These are phyloP conservation scores for Blattamonas nauphoetae DNA, from an alignment of 78 protist genomes.

Conservation along the genomic window DNA sequence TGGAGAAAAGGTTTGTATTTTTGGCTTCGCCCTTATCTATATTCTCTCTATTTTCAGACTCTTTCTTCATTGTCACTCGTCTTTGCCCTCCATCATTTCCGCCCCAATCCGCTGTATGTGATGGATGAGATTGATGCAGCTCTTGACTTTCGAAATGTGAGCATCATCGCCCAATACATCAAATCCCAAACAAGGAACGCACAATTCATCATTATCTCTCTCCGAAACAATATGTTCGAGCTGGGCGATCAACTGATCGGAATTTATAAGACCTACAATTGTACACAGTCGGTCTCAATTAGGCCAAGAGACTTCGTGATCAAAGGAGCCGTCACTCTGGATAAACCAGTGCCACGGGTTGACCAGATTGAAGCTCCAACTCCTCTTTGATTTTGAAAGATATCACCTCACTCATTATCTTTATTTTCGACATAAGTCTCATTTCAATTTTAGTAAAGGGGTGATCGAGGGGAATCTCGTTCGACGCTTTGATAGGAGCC, in stretches of 20 bases:
- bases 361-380: not conserved
- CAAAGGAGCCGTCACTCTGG: not conserved
- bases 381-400: not conserved
- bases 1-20: conserved; percentile 30
- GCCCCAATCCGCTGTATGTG: conserved; percentile 98
- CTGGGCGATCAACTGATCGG: conserved; percentile 95
- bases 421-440: not conserved
- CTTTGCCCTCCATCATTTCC: conserved; percentile 96
- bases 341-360: not conserved
- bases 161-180: conserved; percentile 93
- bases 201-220: conserved; percentile 91
- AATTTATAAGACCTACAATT: conserved; percentile 90
- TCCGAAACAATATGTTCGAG: conserved; percentile 98
- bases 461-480: too few species aligned
- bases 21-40: not conserved
- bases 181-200: conserved; percentile 93
- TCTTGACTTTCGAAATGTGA: conserved; percentile 85
- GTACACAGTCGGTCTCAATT: conserved; percentile 84
- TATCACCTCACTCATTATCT: not conserved
- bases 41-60: conserved; percentile 50
- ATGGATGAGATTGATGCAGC: conserved; percentile 99
- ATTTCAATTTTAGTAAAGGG: too few species aligned
- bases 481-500: too few species aligned
- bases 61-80: conserved; percentile 93
- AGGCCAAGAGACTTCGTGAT: conserved; percentile 61